Base-by-base conservation (phyloP, 306 rosid genomes). In the Heteromeles arbutifolia region DNA sequence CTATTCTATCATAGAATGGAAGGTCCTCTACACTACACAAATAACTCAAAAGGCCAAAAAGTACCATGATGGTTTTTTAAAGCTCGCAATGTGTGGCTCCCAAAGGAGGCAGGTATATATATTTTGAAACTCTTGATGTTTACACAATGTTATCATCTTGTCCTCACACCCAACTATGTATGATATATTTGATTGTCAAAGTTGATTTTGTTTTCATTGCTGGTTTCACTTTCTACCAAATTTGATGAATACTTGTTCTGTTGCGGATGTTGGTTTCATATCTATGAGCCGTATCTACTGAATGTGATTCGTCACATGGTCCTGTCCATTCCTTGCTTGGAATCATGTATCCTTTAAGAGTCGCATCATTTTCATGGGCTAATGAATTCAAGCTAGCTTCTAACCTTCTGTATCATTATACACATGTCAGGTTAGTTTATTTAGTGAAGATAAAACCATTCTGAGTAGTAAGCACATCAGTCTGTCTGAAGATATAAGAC, bases 61-160 rank as follows among this genome's bases (percentile, higher is more conserved):
- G 88, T 90, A 83, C 82, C 92, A 87, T 26, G 92, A 92, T 66
- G 96, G 96, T 34, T 82, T 92, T 79, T 83, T 90, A 81, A 81
- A 64, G 62, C 81, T 90, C 69, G 76, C 82, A 76, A 24, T 73
- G 43, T 81, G 82, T 73, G 90, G 89, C 78, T 87, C 92, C 29
- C 82, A 18, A 15, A 88, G 86, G 82, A 85, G 86, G 84, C 88
- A 90, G 96, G 96, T 92, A 81, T 11, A 24, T 56, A 67, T 75
- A 68, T 78, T 81, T 12, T 65, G 44, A 32, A 53, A 29, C 66
- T 77, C 56, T 69, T 11, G 22, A 39, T 24, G 57, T 45, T 39
- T 45, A 34, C 63, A 68, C 57, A 26, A 6, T 44, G 43, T 41
- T 56, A 4, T 56, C 28, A 31, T 70, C 66, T 48, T 64, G 54